Base-by-base conservation (phyloP, 2,329 filamentous ascomycete genomes). In the Fusarium sp. region DNA sequence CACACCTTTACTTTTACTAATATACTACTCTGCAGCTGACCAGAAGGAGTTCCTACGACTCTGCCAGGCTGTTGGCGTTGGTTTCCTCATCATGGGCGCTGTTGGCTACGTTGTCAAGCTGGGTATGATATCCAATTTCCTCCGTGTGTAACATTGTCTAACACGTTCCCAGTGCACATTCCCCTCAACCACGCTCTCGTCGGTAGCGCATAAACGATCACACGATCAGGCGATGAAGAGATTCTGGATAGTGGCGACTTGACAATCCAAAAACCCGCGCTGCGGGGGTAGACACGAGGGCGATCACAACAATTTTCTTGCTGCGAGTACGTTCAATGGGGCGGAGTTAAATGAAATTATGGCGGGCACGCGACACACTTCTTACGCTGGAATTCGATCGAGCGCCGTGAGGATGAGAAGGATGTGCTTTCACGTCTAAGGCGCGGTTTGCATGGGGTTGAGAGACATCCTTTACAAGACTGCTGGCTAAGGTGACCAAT, bases 61-160 rank as follows among this genome's bases (percentile, higher is more conserved):
- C 62, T 84, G 82, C 79, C 85, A 86, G 83, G 90, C 90, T 68
- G 90, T 92, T 70, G 91, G 90, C 65, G 87, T 91, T 71, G 91
- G 91, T 66, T 92, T 92, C 83, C 81, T 92, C 71, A 87, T 92
- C 81, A 92, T 92, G 90, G 90, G 90, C 70, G 88, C 89, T 52
- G 90, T 92, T 64, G 90, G 90, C 71, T 92, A 92, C 82, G 81
- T 92, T 70, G 89, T 92, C 79, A 92, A 92, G 86, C 86, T 92
- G 78, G 90, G 89, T 91, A 84, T 54, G 87, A 55, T 73, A 15
- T 12, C 22, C 33, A 55, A 29, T n/a, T 20, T 25, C 36, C 10
- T 45, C n/a, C 8, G 22, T 33, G 14, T 11, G 20, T 33, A 41
- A 3, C 38, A 44, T 41, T 49, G 42, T 47, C 62, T 76, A 62